Evolutionary conservation across 306 rosid genomes (phyloP).

Genomic region (Hylodesmum podocarpum): DNA sequence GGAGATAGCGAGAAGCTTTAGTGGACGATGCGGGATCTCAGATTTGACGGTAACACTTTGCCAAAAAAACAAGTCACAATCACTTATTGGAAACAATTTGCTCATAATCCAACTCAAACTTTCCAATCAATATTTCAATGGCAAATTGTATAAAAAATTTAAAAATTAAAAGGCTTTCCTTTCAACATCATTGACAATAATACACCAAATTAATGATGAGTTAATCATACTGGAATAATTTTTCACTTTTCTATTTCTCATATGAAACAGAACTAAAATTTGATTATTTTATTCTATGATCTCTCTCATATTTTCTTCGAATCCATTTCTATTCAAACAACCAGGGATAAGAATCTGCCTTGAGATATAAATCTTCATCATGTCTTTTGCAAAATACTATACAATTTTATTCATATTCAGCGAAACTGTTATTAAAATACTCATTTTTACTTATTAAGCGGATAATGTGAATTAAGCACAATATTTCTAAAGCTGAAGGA

Average conservation of each 20-base stretch:
- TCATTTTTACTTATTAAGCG: too few relatives aligned
- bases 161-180: background rate
- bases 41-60: constrained; percentile 18
- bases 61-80: background rate
- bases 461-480: too few relatives aligned
- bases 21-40: background rate
- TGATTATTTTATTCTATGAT: background rate
- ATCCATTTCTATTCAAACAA: background rate
- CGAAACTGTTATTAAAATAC: too few relatives aligned
- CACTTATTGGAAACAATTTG: background rate
- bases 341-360: background rate
- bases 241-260: background rate
- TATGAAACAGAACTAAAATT: background rate
- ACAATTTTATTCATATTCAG: too few relatives aligned
- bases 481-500: too few relatives aligned
- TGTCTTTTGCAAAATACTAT: too few relatives aligned
- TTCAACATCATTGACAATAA: background rate
- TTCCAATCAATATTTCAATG: background rate
- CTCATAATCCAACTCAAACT: background rate
- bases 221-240: background rate
- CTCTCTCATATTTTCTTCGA: background rate
- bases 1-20: constrained; percentile 24
- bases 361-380: background rate
- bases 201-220: background rate
- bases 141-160: background rate